Conservation (phyloP, 2,329 filamentous ascomycete genomes). For the Alternaria postmessia region DNA sequence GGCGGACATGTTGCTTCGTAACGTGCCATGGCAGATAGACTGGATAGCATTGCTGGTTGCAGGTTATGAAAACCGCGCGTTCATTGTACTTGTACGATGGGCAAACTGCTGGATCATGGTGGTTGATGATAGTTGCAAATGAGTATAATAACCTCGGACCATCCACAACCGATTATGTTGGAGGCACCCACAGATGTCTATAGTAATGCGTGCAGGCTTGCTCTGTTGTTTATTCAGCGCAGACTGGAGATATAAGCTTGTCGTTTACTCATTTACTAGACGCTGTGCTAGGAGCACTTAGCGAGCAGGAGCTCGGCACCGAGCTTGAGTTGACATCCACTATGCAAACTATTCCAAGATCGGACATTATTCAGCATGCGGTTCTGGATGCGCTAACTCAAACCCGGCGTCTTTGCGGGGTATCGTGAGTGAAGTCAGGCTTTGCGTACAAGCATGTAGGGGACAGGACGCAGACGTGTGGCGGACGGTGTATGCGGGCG, state of each 20-base stretch:
- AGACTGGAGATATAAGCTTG: not conserved
- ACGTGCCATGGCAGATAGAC: conserved; percentile 11
- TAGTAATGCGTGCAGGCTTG: not conserved
- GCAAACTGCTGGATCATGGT: conserved; percentile 16
- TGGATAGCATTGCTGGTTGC: conserved; percentile 16
- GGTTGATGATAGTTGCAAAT: not conserved
- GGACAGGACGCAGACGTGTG: conserved; percentile 6
- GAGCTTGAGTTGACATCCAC: not conserved
- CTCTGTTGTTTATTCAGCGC: not conserved
- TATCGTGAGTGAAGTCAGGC: conserved; percentile 3
- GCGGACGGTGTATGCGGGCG: conserved; percentile 15
- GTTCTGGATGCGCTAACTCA: conserved; percentile 7
- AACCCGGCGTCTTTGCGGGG: conserved; percentile 3
- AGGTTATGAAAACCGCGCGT: conserved; percentile 6
- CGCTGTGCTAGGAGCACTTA: not conserved
- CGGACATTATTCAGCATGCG: conserved; percentile 11
- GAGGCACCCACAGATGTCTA: not conserved
- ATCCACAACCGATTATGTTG: not conserved
- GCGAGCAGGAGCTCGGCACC: not conserved
- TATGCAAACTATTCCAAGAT: conserved; percentile 1
- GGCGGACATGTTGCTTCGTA: conserved; percentile 9
- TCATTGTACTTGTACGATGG: conserved; percentile 32
- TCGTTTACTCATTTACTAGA: not conserved
- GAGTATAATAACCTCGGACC: not conserved
- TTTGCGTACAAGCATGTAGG: conserved; percentile 1